Conservation (phyloP, 306 rosid genomes). For the Abrus precatorius region DNA sequence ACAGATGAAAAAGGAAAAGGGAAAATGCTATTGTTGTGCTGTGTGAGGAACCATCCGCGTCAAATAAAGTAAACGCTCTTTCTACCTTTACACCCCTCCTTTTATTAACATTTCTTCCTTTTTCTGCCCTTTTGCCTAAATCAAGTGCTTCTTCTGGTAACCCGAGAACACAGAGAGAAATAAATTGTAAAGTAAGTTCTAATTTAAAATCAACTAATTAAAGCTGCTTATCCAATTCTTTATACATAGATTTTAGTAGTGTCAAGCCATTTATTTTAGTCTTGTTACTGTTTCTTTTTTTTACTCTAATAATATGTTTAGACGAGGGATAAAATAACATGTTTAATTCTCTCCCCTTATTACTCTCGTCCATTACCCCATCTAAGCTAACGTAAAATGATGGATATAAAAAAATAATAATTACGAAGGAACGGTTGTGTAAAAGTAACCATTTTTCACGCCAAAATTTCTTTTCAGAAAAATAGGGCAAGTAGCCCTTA, state of each 20-base stretch:
- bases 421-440: too few species aligned
- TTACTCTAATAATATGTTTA: too few species aligned
- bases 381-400: too few species aligned
- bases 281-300: too few species aligned
- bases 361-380: too few species aligned
- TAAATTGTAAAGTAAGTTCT: background rate
- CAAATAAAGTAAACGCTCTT: background rate
- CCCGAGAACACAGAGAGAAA: background rate
- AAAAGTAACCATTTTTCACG: too few species aligned
- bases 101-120: background rate
- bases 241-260: background rate
- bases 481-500: too few species aligned
- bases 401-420: too few species aligned
- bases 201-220: background rate
- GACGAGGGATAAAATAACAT: too few species aligned
- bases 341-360: too few species aligned
- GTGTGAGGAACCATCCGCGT: conserved; percentile 14
- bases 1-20: background rate
- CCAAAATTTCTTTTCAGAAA: too few species aligned
- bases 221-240: background rate
- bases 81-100: background rate
- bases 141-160: background rate
- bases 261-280: too few species aligned
- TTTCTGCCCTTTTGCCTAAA: background rate
- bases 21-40: background rate